Evolutionary conservation across 140 eudicot species (phyloP).

Genomic region (Erigeron philadelphicus): DNA sequence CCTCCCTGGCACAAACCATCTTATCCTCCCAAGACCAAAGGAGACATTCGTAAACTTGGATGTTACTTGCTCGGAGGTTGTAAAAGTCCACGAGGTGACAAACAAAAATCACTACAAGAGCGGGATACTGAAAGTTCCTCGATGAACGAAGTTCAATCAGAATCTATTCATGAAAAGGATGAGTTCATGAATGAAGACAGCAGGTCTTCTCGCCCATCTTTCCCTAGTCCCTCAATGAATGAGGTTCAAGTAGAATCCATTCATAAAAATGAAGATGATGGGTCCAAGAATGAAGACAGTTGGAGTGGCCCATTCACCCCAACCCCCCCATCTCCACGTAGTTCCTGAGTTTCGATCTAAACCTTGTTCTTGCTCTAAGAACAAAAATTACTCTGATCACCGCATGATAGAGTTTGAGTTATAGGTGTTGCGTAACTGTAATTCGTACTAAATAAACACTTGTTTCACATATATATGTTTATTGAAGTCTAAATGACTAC

Average conservation of each 20-base stretch:
- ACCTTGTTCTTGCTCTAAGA: not conserved
- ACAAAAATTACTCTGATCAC: not conserved
- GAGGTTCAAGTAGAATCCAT: not conserved
- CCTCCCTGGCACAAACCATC: slow-evolving; percentile 17
- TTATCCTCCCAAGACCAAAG: slow-evolving; percentile 21
- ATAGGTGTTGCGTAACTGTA: slow-evolving; percentile 8
- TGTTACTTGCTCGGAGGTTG: not conserved
- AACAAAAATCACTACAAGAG: not conserved
- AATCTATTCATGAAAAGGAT: not conserved
- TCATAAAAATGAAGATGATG: not conserved
- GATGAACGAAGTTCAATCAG: slow-evolving; percentile 3
- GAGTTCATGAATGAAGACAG: slow-evolving; percentile 1
- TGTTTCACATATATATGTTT: not conserved
- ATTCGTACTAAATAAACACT: slow-evolving; percentile 22
- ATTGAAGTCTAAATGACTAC: not conserved
- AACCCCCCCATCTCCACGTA: not conserved
- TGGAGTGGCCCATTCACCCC: no score
- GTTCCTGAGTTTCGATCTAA: not conserved
- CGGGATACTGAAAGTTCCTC: not conserved
- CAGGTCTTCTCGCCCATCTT: not conserved
- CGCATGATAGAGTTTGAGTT: slow-evolving; percentile 13
- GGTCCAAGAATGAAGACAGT: not conserved
- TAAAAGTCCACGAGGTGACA: not conserved
- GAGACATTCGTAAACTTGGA: not conserved
- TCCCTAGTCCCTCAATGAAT: not conserved